These are phyloP conservation scores for Hericium erinaceus DNA, from an alignment of 768 basidiomycete species.

Conservation along the genomic window DNA sequence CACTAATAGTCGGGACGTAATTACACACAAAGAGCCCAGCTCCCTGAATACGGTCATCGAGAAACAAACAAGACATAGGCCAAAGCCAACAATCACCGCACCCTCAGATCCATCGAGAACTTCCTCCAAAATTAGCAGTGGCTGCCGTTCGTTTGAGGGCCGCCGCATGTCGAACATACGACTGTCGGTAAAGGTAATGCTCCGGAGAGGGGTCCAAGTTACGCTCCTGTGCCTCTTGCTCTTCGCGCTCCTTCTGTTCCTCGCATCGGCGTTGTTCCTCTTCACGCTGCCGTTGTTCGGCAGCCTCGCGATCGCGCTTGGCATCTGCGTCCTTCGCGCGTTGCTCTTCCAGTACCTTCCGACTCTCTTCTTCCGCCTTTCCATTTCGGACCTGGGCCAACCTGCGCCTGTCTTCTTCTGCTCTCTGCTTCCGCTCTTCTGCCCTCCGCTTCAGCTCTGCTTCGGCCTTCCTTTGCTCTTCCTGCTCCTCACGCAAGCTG, in stretches of 20 bases:
- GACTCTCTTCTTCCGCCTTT: constrained; percentile 16
- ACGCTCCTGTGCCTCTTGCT: neutral
- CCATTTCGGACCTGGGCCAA: too few species aligned
- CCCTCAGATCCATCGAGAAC: too few species aligned
- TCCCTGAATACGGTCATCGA: too few species aligned
- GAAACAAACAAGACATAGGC: too few species aligned
- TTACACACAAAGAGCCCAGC: too few species aligned
- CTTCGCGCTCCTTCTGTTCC: constrained; percentile 7
- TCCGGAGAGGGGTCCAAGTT: too few species aligned
- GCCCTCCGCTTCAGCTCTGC: constrained; percentile 21
- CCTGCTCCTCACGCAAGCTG: constrained; percentile 14
- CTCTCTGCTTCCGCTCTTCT: constrained; percentile 9
- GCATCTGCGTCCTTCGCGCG: constrained; percentile 22
- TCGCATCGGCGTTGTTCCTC: constrained; percentile 8
- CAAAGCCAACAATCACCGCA: too few species aligned
- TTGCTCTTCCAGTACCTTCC: constrained; percentile 23
- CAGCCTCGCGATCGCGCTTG: constrained; percentile 24
- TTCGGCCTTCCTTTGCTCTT: constrained; percentile 17
- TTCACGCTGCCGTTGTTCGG: constrained; percentile 16
- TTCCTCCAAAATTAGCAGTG: too few species aligned
- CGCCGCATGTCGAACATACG: too few species aligned
- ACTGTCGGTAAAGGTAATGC: too few species aligned
- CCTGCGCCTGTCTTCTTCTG: neutral
- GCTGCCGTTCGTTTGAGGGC: too few species aligned
- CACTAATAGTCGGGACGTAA: too few species aligned